Evolutionary conservation across 129 eudicot genomes (phyloP), one percentile per base, ranked within the genome.

Genomic region (Artemisia tridentata): DNA sequence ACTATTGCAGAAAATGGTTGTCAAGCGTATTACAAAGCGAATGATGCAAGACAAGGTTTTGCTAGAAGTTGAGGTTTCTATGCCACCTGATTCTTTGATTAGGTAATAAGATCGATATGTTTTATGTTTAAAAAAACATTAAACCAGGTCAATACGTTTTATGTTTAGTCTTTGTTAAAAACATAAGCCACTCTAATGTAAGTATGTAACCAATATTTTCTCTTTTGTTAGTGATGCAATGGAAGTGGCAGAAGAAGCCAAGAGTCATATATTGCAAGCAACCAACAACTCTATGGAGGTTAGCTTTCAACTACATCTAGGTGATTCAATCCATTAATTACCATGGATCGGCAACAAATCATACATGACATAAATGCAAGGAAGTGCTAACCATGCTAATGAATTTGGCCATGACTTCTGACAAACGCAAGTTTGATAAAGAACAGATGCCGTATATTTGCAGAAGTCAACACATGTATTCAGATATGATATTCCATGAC

Each of bases 61-160:
- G 31, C 74, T 88, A 23, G 79, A 90, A 75, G 67, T 95, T 25
- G 91, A 86, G 79, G 91, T 87, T 48, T 88, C 95, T 31, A 88
- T 90, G 92, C 91, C 97, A 3, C 80, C 82, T 0, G 91, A 95
- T 68, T 41, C 72, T 14, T 70, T 51, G 50, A 72, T 88, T 17
- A 82, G 96, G 96, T 95, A 86, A 47, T 13, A 18, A 38, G 45
- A 38, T 38, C 45, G 10, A 38, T 38, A 38, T 8, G 9, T 38
- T 8, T 38, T 29, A 29, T 29, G 34, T 29, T 29, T 29, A 29
- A 29, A 29, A 29, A 29, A 3, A 29, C 4, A 4, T 29, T 3
- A 38, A 38, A 38, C 45, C 45, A 38, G 45, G 8, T 38, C 45
- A 8, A 38, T 38, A 7, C 45, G 6, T 38, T 38, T 38, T 29